These are phyloP conservation scores for Penicillium verhagenii DNA, from an alignment of 495 filamentous ascomycete species.

Conservation along the genomic window DNA sequence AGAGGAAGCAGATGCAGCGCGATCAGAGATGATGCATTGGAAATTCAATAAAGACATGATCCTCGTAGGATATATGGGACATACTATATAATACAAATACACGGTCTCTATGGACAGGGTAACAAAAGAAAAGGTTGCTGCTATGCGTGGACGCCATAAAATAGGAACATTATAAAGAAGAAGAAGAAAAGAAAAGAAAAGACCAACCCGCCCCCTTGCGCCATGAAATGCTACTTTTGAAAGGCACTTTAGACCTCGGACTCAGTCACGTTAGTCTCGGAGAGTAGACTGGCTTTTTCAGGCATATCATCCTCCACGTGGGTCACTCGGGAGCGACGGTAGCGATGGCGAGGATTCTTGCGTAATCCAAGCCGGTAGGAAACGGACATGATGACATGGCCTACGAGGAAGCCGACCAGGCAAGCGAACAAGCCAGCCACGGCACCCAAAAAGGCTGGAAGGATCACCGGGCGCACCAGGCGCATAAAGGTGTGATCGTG, in stretches of 20 bases:
- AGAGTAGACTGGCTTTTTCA: constrained; percentile 20
- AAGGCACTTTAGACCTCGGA: constrained; percentile 1
- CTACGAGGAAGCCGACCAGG: constrained; percentile 41
- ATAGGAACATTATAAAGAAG: background rate
- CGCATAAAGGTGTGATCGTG: constrained; percentile 25
- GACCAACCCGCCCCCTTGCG: constrained; percentile 3
- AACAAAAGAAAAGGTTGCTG: constrained; percentile 10
- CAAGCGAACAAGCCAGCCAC: constrained; percentile 40
- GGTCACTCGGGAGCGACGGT: background rate
- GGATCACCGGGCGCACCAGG: constrained; percentile 32
- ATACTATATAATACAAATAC: background rate
- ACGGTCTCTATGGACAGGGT: background rate
- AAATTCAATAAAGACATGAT: background rate
- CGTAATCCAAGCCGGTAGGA: constrained; percentile 18
- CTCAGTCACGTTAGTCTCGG: constrained; percentile 11
- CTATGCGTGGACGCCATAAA: constrained; percentile 14
- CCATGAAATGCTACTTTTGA: constrained; percentile 8
- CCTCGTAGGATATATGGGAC: background rate
- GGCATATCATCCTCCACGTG: constrained; percentile 18
- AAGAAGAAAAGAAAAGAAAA: constrained; percentile 2
- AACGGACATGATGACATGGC: constrained; percentile 34
- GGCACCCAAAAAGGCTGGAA: constrained; percentile 39
- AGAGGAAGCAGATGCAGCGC: background rate
- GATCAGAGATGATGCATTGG: background rate
- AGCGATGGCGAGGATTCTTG: background rate